Conservation (phyloP, 441 rosid species). For the Erysimum cheiri region DNA sequence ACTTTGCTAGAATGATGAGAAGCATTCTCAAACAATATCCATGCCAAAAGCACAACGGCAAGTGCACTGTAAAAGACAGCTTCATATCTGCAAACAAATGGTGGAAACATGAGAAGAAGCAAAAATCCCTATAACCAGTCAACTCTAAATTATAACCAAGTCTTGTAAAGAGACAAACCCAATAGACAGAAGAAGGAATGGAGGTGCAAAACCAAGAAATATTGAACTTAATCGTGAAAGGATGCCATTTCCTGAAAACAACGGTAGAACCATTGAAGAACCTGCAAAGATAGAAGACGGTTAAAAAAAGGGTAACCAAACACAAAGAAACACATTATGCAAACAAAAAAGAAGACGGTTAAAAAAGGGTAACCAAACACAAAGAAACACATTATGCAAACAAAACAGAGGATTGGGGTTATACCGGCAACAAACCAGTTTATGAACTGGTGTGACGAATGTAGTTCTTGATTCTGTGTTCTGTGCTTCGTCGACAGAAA, state of each 20-base stretch:
- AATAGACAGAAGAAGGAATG: slow-evolving; percentile 91
- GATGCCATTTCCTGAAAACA: slow-evolving; percentile 75
- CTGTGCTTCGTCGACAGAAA: slow-evolving; percentile 85
- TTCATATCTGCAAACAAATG: slow-evolving; percentile 73
- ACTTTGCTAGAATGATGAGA: slow-evolving; percentile 55
- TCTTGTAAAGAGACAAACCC: slow-evolving; percentile 58
- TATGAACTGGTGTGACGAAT: slow-evolving; percentile 73
- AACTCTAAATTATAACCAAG: slow-evolving; percentile 7
- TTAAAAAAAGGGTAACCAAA: not conserved
- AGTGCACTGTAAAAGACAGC: slow-evolving; percentile 94
- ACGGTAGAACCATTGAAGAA: slow-evolving; percentile 79
- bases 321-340: slow-evolving; percentile 14
- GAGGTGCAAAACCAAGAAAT: slow-evolving; percentile 90
- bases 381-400: too few relatives aligned
- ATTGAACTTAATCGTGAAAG: slow-evolving; percentile 84
- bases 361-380: too few relatives aligned
- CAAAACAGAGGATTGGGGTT: slow-evolving; percentile 31
- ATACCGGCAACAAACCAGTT: slow-evolving; percentile 89
- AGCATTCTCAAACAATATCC: slow-evolving; percentile 87
- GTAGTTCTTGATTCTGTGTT: slow-evolving; percentile 87
- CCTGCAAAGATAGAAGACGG: slow-evolving; percentile 54
- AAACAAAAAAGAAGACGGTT: too few relatives aligned
- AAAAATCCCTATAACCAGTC: slow-evolving; percentile 18
- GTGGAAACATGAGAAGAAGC: slow-evolving; percentile 36
- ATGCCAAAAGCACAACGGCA: slow-evolving; percentile 78